Conservation (phyloP, 2,329 filamentous ascomycete species). For the Verticillium albo-atrum region DNA sequence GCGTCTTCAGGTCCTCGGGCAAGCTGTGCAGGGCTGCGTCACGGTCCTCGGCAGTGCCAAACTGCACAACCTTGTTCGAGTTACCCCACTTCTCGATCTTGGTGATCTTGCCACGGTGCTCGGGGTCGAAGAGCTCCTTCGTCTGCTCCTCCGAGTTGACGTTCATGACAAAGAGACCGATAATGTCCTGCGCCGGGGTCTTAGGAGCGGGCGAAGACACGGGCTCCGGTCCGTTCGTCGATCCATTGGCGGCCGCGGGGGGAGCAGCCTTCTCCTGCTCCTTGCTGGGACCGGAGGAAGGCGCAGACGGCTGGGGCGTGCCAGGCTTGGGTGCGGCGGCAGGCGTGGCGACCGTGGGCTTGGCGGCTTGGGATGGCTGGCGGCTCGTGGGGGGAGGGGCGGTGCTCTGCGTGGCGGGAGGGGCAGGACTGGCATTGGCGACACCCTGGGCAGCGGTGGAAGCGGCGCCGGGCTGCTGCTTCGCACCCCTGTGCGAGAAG, state of each 20-base stretch:
- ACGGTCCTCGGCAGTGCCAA: constrained; percentile 74
- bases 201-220: constrained; percentile 57
- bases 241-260: constrained; percentile 45
- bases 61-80: constrained; percentile 81
- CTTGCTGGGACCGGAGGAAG: constrained; percentile 36
- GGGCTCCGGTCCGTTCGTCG: constrained; percentile 46
- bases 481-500: constrained; percentile 90
- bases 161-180: constrained; percentile 87
- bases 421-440: constrained; percentile 28
- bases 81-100: constrained; percentile 75
- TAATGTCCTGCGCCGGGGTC: constrained; percentile 59
- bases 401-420: constrained; percentile 29
- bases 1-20: constrained; percentile 71
- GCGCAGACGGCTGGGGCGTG: constrained; percentile 44
- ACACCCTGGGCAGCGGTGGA: constrained; percentile 24
- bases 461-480: constrained; percentile 53
- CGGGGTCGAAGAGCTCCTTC: constrained; percentile 74
- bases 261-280: constrained; percentile 52
- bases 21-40: constrained; percentile 73
- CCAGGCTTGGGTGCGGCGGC: constrained; percentile 31
- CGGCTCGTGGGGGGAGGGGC: constrained; percentile 26
- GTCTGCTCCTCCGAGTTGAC: constrained; percentile 79
- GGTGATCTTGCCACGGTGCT: constrained; percentile 76
- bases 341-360: constrained; percentile 34
- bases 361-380: constrained; percentile 31